Conservation (phyloP, 345 rosid species). For the Acer campestre region DNA sequence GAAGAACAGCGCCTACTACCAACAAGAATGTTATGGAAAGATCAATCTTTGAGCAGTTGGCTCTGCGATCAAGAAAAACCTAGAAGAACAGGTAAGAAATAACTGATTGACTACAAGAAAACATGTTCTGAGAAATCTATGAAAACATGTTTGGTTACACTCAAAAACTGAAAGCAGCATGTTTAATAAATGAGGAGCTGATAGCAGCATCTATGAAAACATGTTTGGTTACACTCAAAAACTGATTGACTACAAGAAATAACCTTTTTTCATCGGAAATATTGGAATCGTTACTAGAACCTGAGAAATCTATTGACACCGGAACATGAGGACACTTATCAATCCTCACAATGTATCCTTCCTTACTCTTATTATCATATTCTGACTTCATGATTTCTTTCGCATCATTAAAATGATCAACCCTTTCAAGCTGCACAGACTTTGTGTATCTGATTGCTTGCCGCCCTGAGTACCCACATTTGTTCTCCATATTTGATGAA, state of each 20-base stretch:
- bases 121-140: no score
- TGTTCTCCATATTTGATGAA: constrained; percentile 18
- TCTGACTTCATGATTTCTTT: no score
- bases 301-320: no score
- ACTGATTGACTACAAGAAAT: constrained; percentile 23
- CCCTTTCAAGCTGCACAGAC: no score
- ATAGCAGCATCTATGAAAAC: neutral
- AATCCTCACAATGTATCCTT: no score
- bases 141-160: constrained; percentile 20
- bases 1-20: neutral
- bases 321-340: no score
- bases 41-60: neutral
- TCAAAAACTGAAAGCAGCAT: no score
- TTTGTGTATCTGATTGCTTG: constrained; percentile 14
- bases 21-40: neutral
- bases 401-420: no score
- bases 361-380: neutral
- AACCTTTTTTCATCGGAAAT: constrained; percentile 7
- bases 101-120: no score
- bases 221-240: constrained; percentile 23
- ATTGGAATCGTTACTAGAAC: no score
- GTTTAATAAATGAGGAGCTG: no score
- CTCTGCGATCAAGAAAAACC: neutral
- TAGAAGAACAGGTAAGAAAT: neutral
- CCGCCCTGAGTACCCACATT: neutral